Base-by-base conservation (phyloP, 1,284 basidiomycete species). In the Leucoagaricus sp. region DNA sequence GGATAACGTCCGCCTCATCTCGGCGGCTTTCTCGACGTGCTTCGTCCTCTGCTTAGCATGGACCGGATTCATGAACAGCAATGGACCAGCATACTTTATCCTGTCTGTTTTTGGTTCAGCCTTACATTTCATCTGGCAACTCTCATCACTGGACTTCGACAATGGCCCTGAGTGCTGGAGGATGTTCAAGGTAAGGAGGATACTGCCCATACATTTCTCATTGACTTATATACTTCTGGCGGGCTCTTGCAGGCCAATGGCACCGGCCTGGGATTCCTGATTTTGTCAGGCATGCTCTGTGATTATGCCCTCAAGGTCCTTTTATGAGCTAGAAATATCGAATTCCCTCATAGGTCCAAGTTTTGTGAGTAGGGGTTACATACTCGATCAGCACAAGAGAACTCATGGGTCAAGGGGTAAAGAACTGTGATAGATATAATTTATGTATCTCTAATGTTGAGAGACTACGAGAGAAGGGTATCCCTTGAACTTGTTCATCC, bases 61-160 rank as follows among this genome's bases (percentile, higher is more conserved):
- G 31, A 26, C 52, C 1, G 52, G 52, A 17, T 33, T 28, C 17
- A 29, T 53, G 10, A 53, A 33, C 21, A 54, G 48, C 3, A 72
- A 75, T 51, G 71, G 74, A 17, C 64, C 68, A 26, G 64, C 73
- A 0, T 82, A 75, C 66, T 83, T 75, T 60, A 60, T 67, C 4
- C 49, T 81, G 29, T 67, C 72, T n/a, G 73, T 81, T 28, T 67
- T 69, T 3, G 76, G 75, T 1, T 69, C 75, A 1, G 71, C 72
- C 1, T 58, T 69, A 25, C 80, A 83, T 61, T 64, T 84, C 8
- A 62, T 66, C 2, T 79, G 77, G 76, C 81, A 84, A 60, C 67
- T 83, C 17, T 57, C 60, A 8, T 67, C 59, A 0, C 61, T 74
- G 15, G 67, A 80, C 33, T 62, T 75, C 5, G 68, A 75, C 34